Evolutionary conservation across 305 asterid genomes (phyloP), one percentile per base, ranked within the genome.

Genomic region (Fraxinus greggii): DNA sequence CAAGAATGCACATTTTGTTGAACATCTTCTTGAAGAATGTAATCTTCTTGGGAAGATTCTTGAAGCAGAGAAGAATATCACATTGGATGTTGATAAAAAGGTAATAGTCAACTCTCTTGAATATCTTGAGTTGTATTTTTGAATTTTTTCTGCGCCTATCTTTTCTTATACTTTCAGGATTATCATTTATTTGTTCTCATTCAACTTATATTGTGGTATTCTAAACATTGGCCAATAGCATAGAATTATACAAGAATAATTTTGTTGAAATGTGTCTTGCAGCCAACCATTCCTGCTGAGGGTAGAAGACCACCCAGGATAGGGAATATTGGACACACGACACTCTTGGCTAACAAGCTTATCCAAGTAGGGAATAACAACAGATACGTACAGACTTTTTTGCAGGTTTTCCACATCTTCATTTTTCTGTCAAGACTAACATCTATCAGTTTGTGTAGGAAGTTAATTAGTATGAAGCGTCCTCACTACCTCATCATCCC

Each of bases 321-420:
- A 81, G 99, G 98, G 72, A 95, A 91, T 87, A 93, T 94, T 83
- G 98, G 99, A 82, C 97, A 95, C 84, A 72, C 90, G 80, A 94
- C 98, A 42, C 99, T 97, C 74, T 89, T 95, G 70, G 94, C 97
- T 80, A 94, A 94, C 90, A 94, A 95, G 87, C 91, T 95, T 88
- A 86, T 92, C 73, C 97, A 93, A 61, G 81, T 93, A 84, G 98
- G 89, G 86, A 90, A 88, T 87, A 87, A 40, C 85, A 89, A 86
- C 86, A 89, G 86, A 12, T 85, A 86, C 72, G 83, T 95, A 78
- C 95, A 94, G 83, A 81, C 89, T 80, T 80, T 86, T 84, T 82
- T 95, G 79, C 98, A 95, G 99, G 99, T 94, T 82, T 80, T 84
- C 36, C 77, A 28, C 51, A 72, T 45, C 63, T 78, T 76, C 78